Evolutionary conservation across 768 basidiomycete genomes (phyloP).

Genomic region (Suillus subluteus): DNA sequence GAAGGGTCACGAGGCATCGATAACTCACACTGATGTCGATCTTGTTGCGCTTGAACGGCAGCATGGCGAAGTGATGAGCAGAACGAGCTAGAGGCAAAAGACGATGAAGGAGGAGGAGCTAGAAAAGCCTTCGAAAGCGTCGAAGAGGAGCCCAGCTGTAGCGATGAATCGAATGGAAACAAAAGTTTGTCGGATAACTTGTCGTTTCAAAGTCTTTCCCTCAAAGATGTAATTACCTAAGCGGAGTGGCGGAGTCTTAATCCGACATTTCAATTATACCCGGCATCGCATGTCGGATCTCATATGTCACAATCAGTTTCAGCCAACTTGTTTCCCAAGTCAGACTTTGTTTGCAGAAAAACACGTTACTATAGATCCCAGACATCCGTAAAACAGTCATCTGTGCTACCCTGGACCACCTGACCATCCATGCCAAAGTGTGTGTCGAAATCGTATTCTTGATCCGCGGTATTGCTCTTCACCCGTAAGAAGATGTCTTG

Average conservation of each 20-base stretch:
- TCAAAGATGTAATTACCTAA: slow-evolving; percentile 23
- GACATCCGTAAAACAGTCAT: slow-evolving; percentile 16
- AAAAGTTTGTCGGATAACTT: slow-evolving; percentile 6
- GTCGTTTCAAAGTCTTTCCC: slow-evolving; percentile 20
- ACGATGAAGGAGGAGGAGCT: slow-evolving; percentile 29
- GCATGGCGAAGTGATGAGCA: slow-evolving; percentile 49
- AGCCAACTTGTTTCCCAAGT: slow-evolving; percentile 8
- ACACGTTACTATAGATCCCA: slow-evolving; percentile 15
- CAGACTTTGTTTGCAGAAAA: slow-evolving; percentile 8
- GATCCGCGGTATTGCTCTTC: slow-evolving; percentile 7
- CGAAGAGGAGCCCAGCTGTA: slow-evolving; percentile 7
- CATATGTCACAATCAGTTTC: slow-evolving; percentile 32
- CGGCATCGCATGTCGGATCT: slow-evolving; percentile 22
- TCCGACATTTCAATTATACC: slow-evolving; percentile 8
- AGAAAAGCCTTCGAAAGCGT: slow-evolving; percentile 23
- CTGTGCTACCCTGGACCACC: background rate
- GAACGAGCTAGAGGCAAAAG: slow-evolving; percentile 16
- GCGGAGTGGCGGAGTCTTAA: slow-evolving; percentile 36
- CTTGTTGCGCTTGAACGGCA: slow-evolving; percentile 84
- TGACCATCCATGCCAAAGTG: slow-evolving; percentile 3
- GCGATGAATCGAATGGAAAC: slow-evolving; percentile 1
- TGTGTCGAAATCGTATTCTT: slow-evolving; percentile 5
- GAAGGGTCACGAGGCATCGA: slow-evolving; percentile 10
- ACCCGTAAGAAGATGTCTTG: slow-evolving; percentile 11
- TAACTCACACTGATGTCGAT: slow-evolving; percentile 87